phyloP scores from a whole-genome alignment of 2,329 filamentous ascomycete genomes.

The Mycosphaerella arachidis region DNA sequence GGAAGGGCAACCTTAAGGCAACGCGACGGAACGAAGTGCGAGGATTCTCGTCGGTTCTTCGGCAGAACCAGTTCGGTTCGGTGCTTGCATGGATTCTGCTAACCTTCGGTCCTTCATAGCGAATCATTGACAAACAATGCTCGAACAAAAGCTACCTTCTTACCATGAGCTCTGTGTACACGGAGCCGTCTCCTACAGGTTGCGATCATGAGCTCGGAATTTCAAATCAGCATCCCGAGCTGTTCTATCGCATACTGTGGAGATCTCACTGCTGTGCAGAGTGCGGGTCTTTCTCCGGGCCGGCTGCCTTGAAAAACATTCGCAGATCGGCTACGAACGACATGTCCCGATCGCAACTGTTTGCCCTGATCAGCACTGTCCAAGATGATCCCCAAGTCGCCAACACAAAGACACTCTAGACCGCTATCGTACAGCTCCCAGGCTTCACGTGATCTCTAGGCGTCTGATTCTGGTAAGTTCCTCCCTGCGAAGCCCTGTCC shows the following conservation, averaged over 20 bases:
- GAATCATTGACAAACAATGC: not conserved
- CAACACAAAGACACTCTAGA: not conserved
- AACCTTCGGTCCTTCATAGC: not conserved
- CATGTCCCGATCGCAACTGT: constrained; percentile 1
- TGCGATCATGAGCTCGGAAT: not conserved
- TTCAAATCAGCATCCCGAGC: not conserved
- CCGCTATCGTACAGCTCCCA: not conserved
- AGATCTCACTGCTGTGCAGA: not conserved
- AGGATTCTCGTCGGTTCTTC: not conserved
- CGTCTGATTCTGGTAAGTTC: not conserved
- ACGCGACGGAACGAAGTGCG: not conserved
- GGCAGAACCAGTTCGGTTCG: not conserved
- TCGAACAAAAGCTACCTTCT: not conserved
- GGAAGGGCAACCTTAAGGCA: not conserved
- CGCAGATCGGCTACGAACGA: not conserved
- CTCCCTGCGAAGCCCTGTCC: not conserved
- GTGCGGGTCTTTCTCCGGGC: not conserved
- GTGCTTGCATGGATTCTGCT: not conserved
- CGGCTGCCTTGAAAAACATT: not conserved
- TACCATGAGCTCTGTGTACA: not conserved
- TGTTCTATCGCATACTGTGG: not conserved
- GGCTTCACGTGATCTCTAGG: not conserved
- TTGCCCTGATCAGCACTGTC: not conserved
- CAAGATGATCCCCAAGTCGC: not conserved
- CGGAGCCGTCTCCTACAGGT: not conserved